These are phyloP conservation scores for Suillus plorans DNA, from an alignment of 768 basidiomycete species.

Conservation along the genomic window DNA sequence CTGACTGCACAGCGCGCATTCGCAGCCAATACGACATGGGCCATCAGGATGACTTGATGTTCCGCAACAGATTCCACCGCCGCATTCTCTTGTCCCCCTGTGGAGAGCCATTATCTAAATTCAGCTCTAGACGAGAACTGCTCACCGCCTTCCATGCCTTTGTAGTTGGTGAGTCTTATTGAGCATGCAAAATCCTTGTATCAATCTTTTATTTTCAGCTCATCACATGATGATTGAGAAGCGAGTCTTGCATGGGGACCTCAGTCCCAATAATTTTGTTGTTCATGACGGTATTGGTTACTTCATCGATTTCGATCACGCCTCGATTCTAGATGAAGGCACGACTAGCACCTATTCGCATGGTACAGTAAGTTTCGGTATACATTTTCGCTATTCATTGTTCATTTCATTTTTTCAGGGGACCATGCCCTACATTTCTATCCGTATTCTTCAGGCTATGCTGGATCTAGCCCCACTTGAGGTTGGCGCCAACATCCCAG, in stretches of 20 bases:
- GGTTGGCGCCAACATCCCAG: neutral
- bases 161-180: neutral
- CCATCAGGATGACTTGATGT: neutral
- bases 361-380: neutral
- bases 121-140: neutral
- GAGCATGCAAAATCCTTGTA: neutral
- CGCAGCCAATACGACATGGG: neutral
- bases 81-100: neutral
- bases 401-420: constrained; percentile 6
- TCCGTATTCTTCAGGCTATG: neutral
- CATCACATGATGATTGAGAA: neutral
- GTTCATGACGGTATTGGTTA: neutral
- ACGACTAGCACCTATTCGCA: neutral
- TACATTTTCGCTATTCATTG: constrained; percentile 5
- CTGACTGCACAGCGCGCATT: neutral
- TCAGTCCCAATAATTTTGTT: neutral
- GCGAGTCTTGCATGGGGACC: neutral
- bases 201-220: neutral
- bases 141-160: neutral
- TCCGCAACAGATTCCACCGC: neutral
- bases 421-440: constrained; percentile 7
- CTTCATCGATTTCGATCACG: neutral
- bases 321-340: neutral
- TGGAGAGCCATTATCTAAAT: neutral
- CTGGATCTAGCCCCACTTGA: neutral